Evolutionary conservation across 106 monocot species (phyloP).

Genomic region (Agapanthus africanus): DNA sequence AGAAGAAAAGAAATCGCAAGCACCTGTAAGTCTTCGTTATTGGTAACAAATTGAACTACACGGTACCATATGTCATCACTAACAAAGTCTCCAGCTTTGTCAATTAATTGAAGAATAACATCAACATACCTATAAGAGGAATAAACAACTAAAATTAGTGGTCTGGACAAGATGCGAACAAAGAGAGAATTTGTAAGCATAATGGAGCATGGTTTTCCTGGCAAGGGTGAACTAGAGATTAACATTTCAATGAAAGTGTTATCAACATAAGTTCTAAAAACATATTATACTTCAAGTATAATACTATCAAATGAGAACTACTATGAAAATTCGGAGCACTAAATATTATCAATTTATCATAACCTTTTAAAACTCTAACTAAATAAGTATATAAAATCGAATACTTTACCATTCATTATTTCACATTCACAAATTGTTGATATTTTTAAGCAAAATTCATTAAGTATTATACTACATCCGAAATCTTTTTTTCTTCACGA

Average conservation of each 20-base stretch:
- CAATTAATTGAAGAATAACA: slow-evolving; percentile 97
- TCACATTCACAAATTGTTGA: background rate
- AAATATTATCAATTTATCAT: background rate
- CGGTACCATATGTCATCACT: slow-evolving; percentile 99
- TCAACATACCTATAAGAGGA: slow-evolving; percentile 79
- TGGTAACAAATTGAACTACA: slow-evolving; percentile 98
- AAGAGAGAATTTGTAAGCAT: background rate
- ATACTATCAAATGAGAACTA: background rate
- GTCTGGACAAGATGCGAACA: background rate
- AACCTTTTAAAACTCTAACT: background rate
- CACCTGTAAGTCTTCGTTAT: slow-evolving; percentile 98
- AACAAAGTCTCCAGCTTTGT: slow-evolving; percentile 98
- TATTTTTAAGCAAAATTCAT: background rate
- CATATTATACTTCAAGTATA: background rate
- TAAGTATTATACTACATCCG: background rate
- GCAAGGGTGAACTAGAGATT: background rate
- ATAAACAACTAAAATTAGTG: background rate
- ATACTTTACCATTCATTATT: background rate
- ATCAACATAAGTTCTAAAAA: background rate
- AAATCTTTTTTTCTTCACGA: background rate
- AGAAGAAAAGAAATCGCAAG: background rate
- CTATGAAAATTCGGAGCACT: background rate
- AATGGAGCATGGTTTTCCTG: background rate
- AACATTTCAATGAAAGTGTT: background rate
- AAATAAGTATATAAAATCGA: background rate